A percentile compares a stretch with the other conserved stretches of the same genome.
phyloP scores from a whole-genome alignment of 768 basidiomycete species.

The Trametes meyenii region DNA sequence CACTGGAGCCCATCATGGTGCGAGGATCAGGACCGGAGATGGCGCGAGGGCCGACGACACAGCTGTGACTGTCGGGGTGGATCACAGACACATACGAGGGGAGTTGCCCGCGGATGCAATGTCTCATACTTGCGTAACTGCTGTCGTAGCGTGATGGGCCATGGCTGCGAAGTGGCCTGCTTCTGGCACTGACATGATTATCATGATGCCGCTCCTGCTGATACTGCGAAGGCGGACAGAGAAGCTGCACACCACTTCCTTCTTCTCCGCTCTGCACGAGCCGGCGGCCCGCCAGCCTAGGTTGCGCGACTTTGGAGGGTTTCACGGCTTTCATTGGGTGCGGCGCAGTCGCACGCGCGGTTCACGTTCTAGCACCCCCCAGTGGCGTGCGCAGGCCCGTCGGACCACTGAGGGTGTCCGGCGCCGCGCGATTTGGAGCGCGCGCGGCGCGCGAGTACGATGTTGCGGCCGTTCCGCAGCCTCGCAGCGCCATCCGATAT shows the following conservation, averaged over 20 bases:
- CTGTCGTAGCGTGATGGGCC: slow-evolving; percentile 13
- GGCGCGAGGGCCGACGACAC: too few species aligned
- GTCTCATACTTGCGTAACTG: slow-evolving; percentile 5
- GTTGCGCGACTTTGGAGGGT: neutral
- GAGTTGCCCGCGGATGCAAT: neutral
- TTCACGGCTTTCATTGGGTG: too few species aligned
- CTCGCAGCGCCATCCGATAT: neutral
- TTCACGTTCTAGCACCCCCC: too few species aligned
- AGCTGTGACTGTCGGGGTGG: neutral
- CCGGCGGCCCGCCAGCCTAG: neutral
- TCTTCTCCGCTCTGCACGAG: neutral
- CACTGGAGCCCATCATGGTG: neutral
- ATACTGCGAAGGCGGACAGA: slow-evolving; percentile 13
- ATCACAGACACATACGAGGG: neutral
- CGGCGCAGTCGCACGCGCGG: too few species aligned
- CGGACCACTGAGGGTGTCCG: neutral
- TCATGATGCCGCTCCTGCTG: slow-evolving; percentile 16
- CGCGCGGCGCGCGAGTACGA: neutral
- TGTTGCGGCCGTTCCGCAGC: neutral
- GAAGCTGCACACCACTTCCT: neutral
- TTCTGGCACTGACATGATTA: slow-evolving; percentile 12
- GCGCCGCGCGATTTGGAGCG: neutral
- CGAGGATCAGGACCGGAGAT: neutral
- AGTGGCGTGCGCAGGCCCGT: neutral
- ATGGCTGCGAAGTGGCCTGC: neutral